Base-by-base conservation (phyloP, 2,329 filamentous ascomycete species). In the Fusarium cyanostomum region DNA sequence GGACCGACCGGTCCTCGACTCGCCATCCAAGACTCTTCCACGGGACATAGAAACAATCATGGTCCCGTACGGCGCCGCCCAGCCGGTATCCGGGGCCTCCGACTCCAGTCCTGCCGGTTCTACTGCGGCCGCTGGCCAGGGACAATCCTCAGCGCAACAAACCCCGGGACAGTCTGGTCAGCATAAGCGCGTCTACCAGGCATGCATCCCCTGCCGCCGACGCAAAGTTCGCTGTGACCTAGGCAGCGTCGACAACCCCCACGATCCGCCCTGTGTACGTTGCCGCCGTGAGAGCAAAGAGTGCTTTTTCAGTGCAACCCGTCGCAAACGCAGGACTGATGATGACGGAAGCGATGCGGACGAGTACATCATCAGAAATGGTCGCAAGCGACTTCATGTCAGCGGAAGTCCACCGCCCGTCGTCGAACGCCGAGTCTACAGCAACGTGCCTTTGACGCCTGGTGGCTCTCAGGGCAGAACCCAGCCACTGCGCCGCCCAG, bases 201-300 rank as follows among this genome's bases (percentile, higher is more conserved):
- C 85, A 27, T 88, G 85, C 72, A 87, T 88, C 45, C 85, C 85
- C 7, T 88, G 85, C 62, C 84, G 85, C 15, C 82, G 84, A 4
- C 81, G 85, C 65, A 88, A 88, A 73, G 85, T 89, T 24, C 82
- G 86, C 57, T 88, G 84, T 75, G 85, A 88, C 65, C 78, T 89
- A 7, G 86, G 86, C 55, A 90, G 89, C 71, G 94, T 98, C 74
- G 95, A 98, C 79, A 94, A 95, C 71, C 95, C 95, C 21, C 89
- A 94, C 77, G 92, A 96, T 71, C 94, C 94, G 52, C 95, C 95
- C 3, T 99, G 95, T 77, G 91, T 94, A 58, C 89, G 95, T 73
- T 99, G 95, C 76, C 90, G 93, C 50, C 89, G 95, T 68, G 95
- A 99, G 81, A 92, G 90, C 80, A 98, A 98, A 77, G 90, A 97